These are phyloP conservation scores for Emericellopsis atlantica DNA, from an alignment of 2,329 filamentous ascomycete genomes.

Conservation along the genomic window DNA sequence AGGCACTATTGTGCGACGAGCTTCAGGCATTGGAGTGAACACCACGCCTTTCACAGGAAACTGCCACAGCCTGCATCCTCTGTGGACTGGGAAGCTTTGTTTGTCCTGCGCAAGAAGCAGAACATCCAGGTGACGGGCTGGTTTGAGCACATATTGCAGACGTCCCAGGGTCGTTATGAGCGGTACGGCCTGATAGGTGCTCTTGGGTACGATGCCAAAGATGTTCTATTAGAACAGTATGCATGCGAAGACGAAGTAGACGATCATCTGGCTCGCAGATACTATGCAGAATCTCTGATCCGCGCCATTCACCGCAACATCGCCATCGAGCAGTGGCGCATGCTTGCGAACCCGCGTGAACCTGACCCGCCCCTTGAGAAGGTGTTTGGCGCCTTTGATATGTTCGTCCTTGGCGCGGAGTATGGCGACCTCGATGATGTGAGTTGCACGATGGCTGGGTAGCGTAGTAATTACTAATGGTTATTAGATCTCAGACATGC, in stretches of 20 bases:
- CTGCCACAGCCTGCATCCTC: conserved; percentile 36
- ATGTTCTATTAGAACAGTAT: conserved; percentile 60
- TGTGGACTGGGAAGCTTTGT: conserved; percentile 66
- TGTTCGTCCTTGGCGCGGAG: conserved; percentile 70
- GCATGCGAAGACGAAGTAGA: conserved; percentile 43
- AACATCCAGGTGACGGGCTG: conserved; percentile 38
- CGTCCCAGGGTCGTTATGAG: conserved; percentile 55
- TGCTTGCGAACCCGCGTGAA: conserved; percentile 12
- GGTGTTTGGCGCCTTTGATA: conserved; percentile 67
- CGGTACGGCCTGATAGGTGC: conserved; percentile 59
- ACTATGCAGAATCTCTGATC: conserved; percentile 63
- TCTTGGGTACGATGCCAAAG: conserved; percentile 79
- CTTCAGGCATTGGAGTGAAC: conserved; percentile 65
- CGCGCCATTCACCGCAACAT: conserved; percentile 70
- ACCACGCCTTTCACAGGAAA: conserved; percentile 47
- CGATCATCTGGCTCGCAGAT: conserved; percentile 69
- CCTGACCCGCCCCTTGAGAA: conserved; percentile 49
- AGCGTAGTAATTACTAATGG: not conserved
- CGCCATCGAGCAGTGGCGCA: conserved; percentile 67
- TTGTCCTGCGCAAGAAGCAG: conserved; percentile 37
- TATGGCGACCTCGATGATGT: conserved; percentile 65
- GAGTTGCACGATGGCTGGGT: conserved; percentile 12
- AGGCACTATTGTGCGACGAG: conserved; percentile 54
- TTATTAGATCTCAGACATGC: conserved; percentile 41
- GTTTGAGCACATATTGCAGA: conserved; percentile 58